Percentiles rank a stretch among this genome's conserved stretches.
These are phyloP conservation scores for Diaporthe sp. DNA, from an alignment of 2,329 filamentous ascomycete species.

Conservation along the genomic window DNA sequence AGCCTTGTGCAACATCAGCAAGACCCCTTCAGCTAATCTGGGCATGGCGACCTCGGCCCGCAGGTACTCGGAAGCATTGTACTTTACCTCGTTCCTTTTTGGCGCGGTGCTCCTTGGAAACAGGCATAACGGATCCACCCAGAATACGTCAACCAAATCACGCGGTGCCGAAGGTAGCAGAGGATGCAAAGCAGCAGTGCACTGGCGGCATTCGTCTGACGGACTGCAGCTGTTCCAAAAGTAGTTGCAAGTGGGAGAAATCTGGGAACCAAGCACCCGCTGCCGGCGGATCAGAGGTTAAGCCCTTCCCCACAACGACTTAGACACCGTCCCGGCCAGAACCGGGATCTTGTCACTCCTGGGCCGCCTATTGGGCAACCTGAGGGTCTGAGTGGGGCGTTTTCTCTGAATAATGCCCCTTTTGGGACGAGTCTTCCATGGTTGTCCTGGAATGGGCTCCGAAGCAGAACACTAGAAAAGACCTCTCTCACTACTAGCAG, in stretches of 20 bases:
- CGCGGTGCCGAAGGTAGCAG: neutral
- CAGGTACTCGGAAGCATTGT: neutral
- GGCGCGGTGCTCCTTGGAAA: neutral
- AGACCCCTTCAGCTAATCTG: too few species aligned
- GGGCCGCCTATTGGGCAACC: neutral
- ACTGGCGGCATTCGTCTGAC: too few species aligned
- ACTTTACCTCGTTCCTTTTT: slow-evolving; percentile 14
- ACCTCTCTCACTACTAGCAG: neutral
- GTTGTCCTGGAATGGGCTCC: neutral
- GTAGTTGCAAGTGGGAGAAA: slow-evolving; percentile 27
- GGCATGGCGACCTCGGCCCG: neutral
- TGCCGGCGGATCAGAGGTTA: neutral
- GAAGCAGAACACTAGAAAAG: neutral
- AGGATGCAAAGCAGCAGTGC: neutral
- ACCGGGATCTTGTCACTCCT: neutral
- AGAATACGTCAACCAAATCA: neutral
- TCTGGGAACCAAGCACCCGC: neutral
- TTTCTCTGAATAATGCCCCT: slow-evolving; percentile 20
- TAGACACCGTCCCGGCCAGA: slow-evolving; percentile 6
- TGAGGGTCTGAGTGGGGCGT: neutral
- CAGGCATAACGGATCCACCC: neutral
- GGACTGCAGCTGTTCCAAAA: slow-evolving; percentile 4
- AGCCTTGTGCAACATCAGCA: neutral
- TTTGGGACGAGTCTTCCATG: slow-evolving; percentile 7
- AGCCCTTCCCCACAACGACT: slow-evolving; percentile 4